A percentile compares a stretch with the other conserved stretches of the same genome.
These are phyloP conservation scores for Pseudophaeomoniella oleicola DNA, from an alignment of 2,329 filamentous ascomycete species.

Conservation along the genomic window DNA sequence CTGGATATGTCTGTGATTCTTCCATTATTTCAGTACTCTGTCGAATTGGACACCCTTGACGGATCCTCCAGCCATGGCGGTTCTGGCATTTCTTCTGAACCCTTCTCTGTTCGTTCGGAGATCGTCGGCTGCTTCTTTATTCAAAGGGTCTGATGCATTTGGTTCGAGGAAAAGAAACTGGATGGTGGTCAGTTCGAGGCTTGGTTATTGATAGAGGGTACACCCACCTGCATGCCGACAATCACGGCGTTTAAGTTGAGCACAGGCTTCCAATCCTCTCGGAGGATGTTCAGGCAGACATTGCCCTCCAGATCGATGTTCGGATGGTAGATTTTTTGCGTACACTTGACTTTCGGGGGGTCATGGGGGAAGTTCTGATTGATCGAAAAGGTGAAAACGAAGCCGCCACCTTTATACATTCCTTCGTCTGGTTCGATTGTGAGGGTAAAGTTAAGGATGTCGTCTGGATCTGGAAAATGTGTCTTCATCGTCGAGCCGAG, in stretches of 20 bases:
- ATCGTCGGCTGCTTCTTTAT: constrained; percentile 95
- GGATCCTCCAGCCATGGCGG: constrained; percentile 65
- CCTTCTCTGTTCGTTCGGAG: constrained; percentile 69
- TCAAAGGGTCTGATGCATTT: constrained; percentile 91
- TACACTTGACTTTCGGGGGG: constrained; percentile 91
- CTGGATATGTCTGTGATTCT: no score
- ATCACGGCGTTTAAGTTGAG: constrained; percentile 94
- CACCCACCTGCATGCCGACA: constrained; percentile 67
- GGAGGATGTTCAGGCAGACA: constrained; percentile 90
- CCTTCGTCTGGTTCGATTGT: constrained; percentile 39
- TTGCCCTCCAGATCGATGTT: constrained; percentile 98
- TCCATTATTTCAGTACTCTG: constrained; percentile 52
- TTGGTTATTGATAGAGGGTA: background rate
- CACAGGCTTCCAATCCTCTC: constrained; percentile 98
- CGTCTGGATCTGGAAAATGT: constrained; percentile 42
- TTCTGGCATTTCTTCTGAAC: constrained; percentile 83
- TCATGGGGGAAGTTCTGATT: constrained; percentile 94
- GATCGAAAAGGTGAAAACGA: constrained; percentile 84
- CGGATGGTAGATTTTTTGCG: constrained; percentile 96
- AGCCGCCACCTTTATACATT: constrained; percentile 76
- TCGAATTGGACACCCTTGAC: constrained; percentile 66
- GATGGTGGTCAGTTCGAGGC: constrained; percentile 1
- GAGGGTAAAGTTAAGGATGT: constrained; percentile 39
- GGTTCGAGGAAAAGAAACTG: constrained; percentile 96
- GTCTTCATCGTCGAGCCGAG: constrained; percentile 42